phyloP scores from a whole-genome alignment of 176 grass and related monocot species.

The Tillandsia fasciculata region DNA sequence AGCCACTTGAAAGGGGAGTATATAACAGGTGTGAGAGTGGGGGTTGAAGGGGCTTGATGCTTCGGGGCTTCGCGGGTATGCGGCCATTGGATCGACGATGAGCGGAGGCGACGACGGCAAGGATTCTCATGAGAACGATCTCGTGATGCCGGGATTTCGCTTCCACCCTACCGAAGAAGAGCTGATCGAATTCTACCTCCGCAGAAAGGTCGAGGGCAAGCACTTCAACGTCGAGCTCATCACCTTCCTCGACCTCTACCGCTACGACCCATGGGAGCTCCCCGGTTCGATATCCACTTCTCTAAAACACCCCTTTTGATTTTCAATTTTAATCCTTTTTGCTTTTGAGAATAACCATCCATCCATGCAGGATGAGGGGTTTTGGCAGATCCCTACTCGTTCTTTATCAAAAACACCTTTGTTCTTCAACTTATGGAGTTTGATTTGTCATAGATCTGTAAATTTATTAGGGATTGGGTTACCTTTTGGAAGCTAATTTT shows the following conservation, averaged over 20 bases:
- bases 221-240: slow-evolving; percentile 97
- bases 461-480: too few relatives aligned
- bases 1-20: not conserved
- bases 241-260: slow-evolving; percentile 90
- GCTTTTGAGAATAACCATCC: too few relatives aligned
- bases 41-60: slow-evolving; percentile 8
- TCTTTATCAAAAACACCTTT: too few relatives aligned
- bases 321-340: not conserved
- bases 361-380: too few relatives aligned
- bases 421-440: too few relatives aligned
- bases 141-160: slow-evolving; percentile 92
- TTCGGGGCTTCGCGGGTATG: not conserved
- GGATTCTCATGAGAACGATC: slow-evolving; percentile 63
- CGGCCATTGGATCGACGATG: slow-evolving; percentile 16
- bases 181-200: slow-evolving; percentile 98
- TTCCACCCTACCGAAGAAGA: slow-evolving; percentile 99
- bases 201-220: slow-evolving; percentile 89
- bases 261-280: slow-evolving; percentile 95
- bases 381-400: too few relatives aligned
- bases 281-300: slow-evolving; percentile 34
- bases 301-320: not conserved
- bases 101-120: slow-evolving; percentile 15
- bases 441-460: too few relatives aligned
- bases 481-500: too few relatives aligned
- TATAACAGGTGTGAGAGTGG: slow-evolving; percentile 33